Evolutionary conservation across 2,329 filamentous ascomycete genomes (phyloP).

Genomic region (Ascosphaera pollenicola): DNA sequence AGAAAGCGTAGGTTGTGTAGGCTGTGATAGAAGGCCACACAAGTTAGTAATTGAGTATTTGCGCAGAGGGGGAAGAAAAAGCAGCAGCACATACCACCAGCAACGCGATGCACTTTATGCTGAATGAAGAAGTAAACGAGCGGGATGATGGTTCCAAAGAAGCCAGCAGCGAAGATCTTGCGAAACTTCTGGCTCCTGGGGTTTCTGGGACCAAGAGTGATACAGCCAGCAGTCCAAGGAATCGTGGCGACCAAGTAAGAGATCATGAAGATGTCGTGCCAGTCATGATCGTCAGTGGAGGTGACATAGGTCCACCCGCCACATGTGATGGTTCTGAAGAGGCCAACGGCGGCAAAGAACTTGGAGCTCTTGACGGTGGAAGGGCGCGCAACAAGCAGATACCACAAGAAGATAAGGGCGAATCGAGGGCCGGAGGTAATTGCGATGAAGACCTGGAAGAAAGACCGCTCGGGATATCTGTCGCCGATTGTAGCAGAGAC

Average conservation of each 20-base stretch:
- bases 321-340: slow-evolving; percentile 80
- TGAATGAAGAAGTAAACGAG: slow-evolving; percentile 96
- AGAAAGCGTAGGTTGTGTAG: slow-evolving; percentile 93
- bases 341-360: slow-evolving; percentile 54
- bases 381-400: slow-evolving; percentile 60
- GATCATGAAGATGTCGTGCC: slow-evolving; percentile 99
- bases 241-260: slow-evolving; percentile 86
- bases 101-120: slow-evolving; percentile 85
- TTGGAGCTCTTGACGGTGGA: slow-evolving; percentile 59
- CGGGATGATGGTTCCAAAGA: slow-evolving; percentile 79
- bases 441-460: slow-evolving; percentile 95
- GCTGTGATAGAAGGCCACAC: slow-evolving; percentile 30
- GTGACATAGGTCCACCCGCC: slow-evolving; percentile 98
- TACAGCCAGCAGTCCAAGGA: slow-evolving; percentile 84
- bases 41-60: too few species aligned
- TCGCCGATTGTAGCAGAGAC: slow-evolving; percentile 95
- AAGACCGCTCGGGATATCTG: slow-evolving; percentile 83
- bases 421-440: slow-evolving; percentile 89
- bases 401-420: slow-evolving; percentile 76
- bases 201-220: slow-evolving; percentile 71
- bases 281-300: slow-evolving; percentile 93
- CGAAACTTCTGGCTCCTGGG: slow-evolving; percentile 65
- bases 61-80: slow-evolving; percentile 5
- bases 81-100: slow-evolving; percentile 48
- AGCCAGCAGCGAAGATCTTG: slow-evolving; percentile 60